Conservation (phyloP, 2,329 filamentous ascomycete genomes). For the Phialocephala sp. region DNA sequence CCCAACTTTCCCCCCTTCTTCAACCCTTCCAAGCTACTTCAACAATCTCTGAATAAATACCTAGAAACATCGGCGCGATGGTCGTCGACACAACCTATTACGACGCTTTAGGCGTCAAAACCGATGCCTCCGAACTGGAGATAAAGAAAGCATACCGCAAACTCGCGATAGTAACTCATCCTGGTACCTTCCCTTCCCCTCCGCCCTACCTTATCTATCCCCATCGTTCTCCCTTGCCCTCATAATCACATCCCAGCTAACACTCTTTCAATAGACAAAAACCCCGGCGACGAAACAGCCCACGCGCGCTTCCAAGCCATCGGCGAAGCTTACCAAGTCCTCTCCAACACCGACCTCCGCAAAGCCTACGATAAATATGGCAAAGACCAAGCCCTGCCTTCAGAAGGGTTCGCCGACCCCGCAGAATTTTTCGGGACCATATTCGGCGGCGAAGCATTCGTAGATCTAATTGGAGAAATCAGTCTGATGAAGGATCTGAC, state of each 20-base stretch:
- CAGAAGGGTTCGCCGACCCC: slow-evolving; percentile 92
- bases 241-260: neutral
- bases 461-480: slow-evolving; percentile 97
- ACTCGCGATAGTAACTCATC: slow-evolving; percentile 88
- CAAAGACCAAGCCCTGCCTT: slow-evolving; percentile 91
- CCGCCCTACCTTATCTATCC: neutral
- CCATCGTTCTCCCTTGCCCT: too few species aligned
- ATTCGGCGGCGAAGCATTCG: slow-evolving; percentile 94
- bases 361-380: slow-evolving; percentile 96
- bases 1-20: neutral
- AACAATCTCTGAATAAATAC: neutral
- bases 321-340: slow-evolving; percentile 76
- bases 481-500: slow-evolving; percentile 98
- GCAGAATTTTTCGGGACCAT: slow-evolving; percentile 98
- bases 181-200: slow-evolving; percentile 35
- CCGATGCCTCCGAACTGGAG: slow-evolving; percentile 85
- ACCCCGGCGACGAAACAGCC: slow-evolving; percentile 92
- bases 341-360: slow-evolving; percentile 85
- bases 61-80: neutral
- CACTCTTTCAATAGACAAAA: slow-evolving; percentile 73
- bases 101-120: slow-evolving; percentile 82
- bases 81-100: slow-evolving; percentile 42
- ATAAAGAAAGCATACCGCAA: slow-evolving; percentile 98
- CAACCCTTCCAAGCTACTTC: neutral
- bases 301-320: slow-evolving; percentile 94